These are phyloP conservation scores for Triglochin maritima DNA, from an alignment of 106 monocot species.

Conservation along the genomic window DNA sequence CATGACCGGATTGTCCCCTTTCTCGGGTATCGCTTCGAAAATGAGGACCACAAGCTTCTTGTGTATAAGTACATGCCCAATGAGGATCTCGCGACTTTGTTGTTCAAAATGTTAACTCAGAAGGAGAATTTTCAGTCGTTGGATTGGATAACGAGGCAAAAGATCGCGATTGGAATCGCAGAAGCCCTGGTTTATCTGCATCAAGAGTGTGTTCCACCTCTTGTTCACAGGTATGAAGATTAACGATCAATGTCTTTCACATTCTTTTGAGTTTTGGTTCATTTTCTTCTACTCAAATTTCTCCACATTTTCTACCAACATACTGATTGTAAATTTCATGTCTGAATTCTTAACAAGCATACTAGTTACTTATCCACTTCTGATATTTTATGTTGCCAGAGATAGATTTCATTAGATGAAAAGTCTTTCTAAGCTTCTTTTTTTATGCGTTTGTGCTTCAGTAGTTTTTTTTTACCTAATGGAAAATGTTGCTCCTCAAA, in stretches of 20 bases:
- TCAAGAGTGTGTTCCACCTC: constrained; percentile 57
- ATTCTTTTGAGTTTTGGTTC: background rate
- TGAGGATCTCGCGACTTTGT: constrained; percentile 39
- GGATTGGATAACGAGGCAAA: constrained; percentile 89
- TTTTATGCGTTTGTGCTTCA: no score
- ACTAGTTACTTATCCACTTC: no score
- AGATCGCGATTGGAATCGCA: constrained; percentile 80
- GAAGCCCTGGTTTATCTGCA: constrained; percentile 73
- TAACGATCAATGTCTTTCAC: background rate
- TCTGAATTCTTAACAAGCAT: no score
- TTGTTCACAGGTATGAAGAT: constrained; percentile 63
- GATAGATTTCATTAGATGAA: no score
- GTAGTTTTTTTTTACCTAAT: no score
- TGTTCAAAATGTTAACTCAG: constrained; percentile 31
- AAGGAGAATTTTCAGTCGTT: constrained; percentile 65
- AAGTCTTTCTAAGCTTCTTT: no score
- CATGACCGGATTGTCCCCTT: constrained; percentile 54
- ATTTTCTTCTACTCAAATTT: no score
- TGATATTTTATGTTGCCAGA: no score
- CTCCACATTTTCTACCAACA: no score
- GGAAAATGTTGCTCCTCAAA: no score
- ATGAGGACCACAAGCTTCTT: constrained; percentile 56
- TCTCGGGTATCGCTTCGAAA: constrained; percentile 55
- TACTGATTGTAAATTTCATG: no score
- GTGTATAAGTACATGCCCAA: constrained; percentile 65